Conservation (phyloP, 768 basidiomycete genomes). For the Panus rudis region DNA sequence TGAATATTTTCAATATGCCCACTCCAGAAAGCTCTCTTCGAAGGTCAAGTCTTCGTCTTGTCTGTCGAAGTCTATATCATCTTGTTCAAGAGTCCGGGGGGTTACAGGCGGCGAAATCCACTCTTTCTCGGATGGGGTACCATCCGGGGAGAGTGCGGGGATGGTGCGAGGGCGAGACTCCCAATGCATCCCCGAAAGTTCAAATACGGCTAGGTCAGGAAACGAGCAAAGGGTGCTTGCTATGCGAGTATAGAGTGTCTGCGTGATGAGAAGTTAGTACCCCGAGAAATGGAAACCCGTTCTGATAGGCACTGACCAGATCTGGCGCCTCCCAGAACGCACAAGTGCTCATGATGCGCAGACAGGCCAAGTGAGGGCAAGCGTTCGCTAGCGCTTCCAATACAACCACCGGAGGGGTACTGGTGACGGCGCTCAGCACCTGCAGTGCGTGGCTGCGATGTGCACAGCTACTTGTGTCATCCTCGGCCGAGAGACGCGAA, state of each 20-base stretch:
- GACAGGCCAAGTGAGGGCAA: slow-evolving; percentile 56
- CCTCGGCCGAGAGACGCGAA: slow-evolving; percentile 12
- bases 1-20: slow-evolving; percentile 17
- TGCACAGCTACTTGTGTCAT: not conserved
- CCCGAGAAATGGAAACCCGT: not conserved
- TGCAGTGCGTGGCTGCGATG: not conserved
- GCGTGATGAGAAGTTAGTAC: slow-evolving; percentile 5
- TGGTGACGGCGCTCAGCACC: slow-evolving; percentile 54
- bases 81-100: slow-evolving; percentile 16
- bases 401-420: slow-evolving; percentile 48
- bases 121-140: slow-evolving; percentile 15
- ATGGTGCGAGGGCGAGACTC: slow-evolving; percentile 39
- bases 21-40: slow-evolving; percentile 23
- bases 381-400: slow-evolving; percentile 48
- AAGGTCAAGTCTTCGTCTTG: slow-evolving; percentile 19
- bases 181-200: slow-evolving; percentile 75
- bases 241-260: slow-evolving; percentile 62
- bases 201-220: slow-evolving; percentile 56
- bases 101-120: slow-evolving; percentile 24
- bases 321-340: slow-evolving; percentile 26
- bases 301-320: slow-evolving; percentile 19
- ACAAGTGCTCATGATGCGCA: slow-evolving; percentile 50
- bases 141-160: slow-evolving; percentile 4
- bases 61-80: slow-evolving; percentile 8
- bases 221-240: slow-evolving; percentile 51